Evolutionary conservation across 176 grass and related monocot genomes (phyloP).

Genomic region (sorghum (Sorghum bicolor)): DNA sequence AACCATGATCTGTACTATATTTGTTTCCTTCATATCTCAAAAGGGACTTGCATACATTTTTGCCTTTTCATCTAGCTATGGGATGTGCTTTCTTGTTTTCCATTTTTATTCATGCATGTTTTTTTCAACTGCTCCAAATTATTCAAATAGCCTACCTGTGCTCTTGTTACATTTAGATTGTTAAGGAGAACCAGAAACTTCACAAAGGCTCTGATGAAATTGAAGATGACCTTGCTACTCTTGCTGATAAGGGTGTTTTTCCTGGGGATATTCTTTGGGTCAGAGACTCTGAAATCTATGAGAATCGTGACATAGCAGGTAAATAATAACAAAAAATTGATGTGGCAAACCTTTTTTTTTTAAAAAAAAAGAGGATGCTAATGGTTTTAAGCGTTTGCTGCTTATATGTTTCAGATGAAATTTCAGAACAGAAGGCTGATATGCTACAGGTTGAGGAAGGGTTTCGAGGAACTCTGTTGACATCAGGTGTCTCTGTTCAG

Average conservation of each 20-base stretch:
- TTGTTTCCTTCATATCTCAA: not conserved
- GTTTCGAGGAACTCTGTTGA: constrained; percentile 90
- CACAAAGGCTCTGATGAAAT: constrained; percentile 87
- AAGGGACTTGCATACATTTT: not conserved
- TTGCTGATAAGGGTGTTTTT: constrained; percentile 91
- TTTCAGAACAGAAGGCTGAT: constrained; percentile 63
- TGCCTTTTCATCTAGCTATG: constrained; percentile 7
- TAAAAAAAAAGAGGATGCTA: not conserved
- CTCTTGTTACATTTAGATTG: constrained; percentile 59
- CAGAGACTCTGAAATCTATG: constrained; percentile 78
- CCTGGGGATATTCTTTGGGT: constrained; percentile 96
- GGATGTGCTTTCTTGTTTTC: constrained; percentile 10
- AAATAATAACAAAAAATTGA: constrained; percentile 26
- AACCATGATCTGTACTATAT: not conserved
- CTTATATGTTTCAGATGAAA: constrained; percentile 65
- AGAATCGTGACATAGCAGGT: constrained; percentile 98
- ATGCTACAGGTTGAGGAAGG: constrained; percentile 67
- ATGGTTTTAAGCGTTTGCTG: constrained; percentile 23
- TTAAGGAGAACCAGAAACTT: constrained; percentile 99
- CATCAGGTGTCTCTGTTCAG: constrained; percentile 57
- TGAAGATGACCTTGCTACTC: constrained; percentile 80
- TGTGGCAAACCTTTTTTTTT: not conserved
- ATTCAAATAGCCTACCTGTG: constrained; percentile 7
- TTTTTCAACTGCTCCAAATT: constrained; percentile 10
- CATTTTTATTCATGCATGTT: not conserved